These are phyloP conservation scores for Dalbergia cultrata DNA, from an alignment of 306 rosid species.

Conservation along the genomic window DNA sequence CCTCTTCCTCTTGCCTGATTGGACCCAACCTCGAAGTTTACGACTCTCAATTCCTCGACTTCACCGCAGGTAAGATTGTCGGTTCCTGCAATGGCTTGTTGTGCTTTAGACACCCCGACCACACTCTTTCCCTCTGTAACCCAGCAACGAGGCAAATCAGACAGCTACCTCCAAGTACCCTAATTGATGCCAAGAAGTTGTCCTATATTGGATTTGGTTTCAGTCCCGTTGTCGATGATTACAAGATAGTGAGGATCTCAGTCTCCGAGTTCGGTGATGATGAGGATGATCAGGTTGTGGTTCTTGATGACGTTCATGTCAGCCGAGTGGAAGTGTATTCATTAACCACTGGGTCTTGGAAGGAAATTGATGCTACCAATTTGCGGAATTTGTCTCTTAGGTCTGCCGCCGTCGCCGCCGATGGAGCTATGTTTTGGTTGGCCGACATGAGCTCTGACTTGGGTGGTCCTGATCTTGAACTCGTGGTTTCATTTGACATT, in stretches of 20 bases:
- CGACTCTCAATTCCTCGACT: neutral
- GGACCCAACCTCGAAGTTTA: neutral
- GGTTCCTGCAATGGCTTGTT: slow-evolving; percentile 44
- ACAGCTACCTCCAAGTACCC: neutral
- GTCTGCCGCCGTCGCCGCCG: neutral
- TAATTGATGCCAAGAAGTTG: neutral
- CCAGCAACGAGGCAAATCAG: slow-evolving; percentile 22
- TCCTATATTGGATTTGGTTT: slow-evolving; percentile 32
- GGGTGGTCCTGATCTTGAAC: neutral
- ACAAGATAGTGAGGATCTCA: slow-evolving; percentile 33
- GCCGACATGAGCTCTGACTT: neutral
- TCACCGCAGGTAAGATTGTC: neutral
- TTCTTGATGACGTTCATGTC: neutral
- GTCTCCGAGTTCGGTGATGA: neutral
- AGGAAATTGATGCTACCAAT: neutral
- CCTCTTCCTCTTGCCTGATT: neutral
- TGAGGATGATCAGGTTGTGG: neutral
- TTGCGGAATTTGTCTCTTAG: neutral
- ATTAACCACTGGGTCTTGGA: slow-evolving; percentile 19
- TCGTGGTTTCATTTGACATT: slow-evolving; percentile 26
- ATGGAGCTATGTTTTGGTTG: slow-evolving; percentile 35
- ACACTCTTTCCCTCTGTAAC: slow-evolving; percentile 26
- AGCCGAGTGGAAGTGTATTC: slow-evolving; percentile 20
- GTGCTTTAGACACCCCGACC: neutral
- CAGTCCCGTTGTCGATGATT: slow-evolving; percentile 24